Base-by-base conservation (phyloP, 2,329 filamentous ascomycete genomes). In the Stachybotrys elegans region DNA sequence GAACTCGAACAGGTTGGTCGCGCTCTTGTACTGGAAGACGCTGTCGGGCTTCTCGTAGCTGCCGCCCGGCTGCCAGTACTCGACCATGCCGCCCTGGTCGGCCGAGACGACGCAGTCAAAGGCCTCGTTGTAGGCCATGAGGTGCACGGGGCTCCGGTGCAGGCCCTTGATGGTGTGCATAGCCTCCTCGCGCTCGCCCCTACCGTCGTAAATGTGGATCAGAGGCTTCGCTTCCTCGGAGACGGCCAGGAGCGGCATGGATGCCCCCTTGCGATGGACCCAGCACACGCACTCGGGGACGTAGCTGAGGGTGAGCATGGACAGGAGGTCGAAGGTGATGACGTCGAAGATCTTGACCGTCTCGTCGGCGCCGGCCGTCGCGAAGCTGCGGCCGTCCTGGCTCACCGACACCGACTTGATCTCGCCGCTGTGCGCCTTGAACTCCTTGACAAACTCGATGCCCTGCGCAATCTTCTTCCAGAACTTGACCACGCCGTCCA, bases 401-500 rank as follows among this genome's bases (percentile, higher is more conserved):
- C 92, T 97, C 50, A 88, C 84, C 29, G 84, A 93, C 36, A 93
- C 88, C 22, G 85, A 86, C 48, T 75, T 82, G 59, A 97, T 88
- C 59, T 94, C 88, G 42, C 88, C 88, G 45, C 79, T 76, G 67
- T 98, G 94, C 7, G 93, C 91, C 59, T 84, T 85, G 70, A 95
- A 98, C 68, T 98, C 91, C 69, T 98, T 98, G 43, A 97, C 92
- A 59, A 98, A 98, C 68, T 98, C 94, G 46, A 98, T 87, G 1
- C 88, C 88, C 25, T 88, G 83, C 2, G 81, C 84, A 51, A 87
- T 79, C 70, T 98, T 98, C 71, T 98, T 98, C 93, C 93, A 98
- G 65, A 98, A 98, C 66, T 98, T 98, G 55, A 97, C 92, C 1
- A 92, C 86, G n/a, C 94, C 94, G 61, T 98, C 93, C 35, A 88